These are phyloP conservation scores for Magnaporthiopsis incrustans DNA, from an alignment of 2,329 filamentous ascomycete genomes.

Conservation along the genomic window DNA sequence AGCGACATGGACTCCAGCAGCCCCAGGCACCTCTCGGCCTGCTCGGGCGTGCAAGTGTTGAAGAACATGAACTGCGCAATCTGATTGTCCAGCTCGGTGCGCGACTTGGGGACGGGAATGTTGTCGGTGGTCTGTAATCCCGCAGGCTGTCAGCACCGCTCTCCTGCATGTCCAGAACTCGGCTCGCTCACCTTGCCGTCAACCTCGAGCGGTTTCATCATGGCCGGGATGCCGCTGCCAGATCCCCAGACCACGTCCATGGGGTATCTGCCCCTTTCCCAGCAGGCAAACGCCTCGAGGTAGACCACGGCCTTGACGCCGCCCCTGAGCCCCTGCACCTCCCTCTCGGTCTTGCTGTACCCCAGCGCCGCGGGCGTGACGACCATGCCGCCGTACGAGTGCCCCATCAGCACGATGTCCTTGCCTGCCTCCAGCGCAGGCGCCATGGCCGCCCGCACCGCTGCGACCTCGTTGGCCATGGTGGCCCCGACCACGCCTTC, in stretches of 20 bases:
- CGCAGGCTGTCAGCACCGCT: too few species aligned
- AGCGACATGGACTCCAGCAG: too few species aligned
- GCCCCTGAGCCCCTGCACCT: conserved; percentile 16
- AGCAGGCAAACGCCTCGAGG: conserved; percentile 16
- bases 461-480: background rate
- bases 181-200: too few species aligned
- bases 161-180: too few species aligned
- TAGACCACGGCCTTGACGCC: conserved; percentile 22
- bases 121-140: background rate
- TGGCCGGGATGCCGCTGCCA: background rate
- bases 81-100: background rate
- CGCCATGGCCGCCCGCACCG: background rate
- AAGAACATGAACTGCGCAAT: background rate
- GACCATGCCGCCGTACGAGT: conserved; percentile 23
- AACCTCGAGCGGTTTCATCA: background rate
- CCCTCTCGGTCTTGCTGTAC: conserved; percentile 18
- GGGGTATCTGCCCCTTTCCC: too few species aligned
- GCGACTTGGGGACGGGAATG: background rate
- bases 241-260: background rate
- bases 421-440: background rate
- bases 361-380: conserved; percentile 19
- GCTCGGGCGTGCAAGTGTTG: background rate
- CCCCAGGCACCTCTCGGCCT: too few species aligned
- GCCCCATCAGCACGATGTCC: conserved; percentile 13
- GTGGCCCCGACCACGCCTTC: too few species aligned